Conservation (phyloP, 177 flowering plant species). For the Vitis hybrid region DNA sequence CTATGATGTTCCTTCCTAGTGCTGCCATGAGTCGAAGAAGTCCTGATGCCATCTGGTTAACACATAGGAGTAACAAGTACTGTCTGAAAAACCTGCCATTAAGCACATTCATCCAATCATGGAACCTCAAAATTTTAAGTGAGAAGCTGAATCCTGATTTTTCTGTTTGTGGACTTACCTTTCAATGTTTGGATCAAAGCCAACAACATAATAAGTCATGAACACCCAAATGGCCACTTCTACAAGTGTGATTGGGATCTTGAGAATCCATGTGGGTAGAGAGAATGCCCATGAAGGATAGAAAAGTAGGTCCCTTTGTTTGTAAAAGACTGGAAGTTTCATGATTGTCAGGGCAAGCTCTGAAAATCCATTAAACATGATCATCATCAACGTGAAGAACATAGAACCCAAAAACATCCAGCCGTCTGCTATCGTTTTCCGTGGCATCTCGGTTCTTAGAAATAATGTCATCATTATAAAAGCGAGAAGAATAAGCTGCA, state of each 20-base stretch:
- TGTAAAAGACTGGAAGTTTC: slow-evolving; percentile 80
- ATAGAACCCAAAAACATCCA: slow-evolving; percentile 60
- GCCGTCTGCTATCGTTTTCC: slow-evolving; percentile 37
- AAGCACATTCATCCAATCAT: background rate
- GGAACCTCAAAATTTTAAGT: background rate
- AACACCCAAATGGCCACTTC: slow-evolving; percentile 64
- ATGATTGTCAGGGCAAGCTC: slow-evolving; percentile 60
- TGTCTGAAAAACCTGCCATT: slow-evolving; percentile 51
- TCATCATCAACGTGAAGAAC: slow-evolving; percentile 42
- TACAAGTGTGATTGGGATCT: slow-evolving; percentile 60
- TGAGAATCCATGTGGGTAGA: slow-evolving; percentile 71
- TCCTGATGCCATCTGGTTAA: slow-evolving; percentile 53
- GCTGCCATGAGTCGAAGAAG: slow-evolving; percentile 46
- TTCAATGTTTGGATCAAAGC: slow-evolving; percentile 61
- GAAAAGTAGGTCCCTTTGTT: slow-evolving; percentile 78
- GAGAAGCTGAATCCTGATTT: background rate
- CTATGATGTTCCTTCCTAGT: slow-evolving; percentile 48
- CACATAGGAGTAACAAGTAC: slow-evolving; percentile 35
- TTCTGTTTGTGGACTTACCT: slow-evolving; percentile 30
- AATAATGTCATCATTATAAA: slow-evolving; percentile 46
- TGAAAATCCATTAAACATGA: slow-evolving; percentile 67
- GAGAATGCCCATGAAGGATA: slow-evolving; percentile 79
- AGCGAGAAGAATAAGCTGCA: slow-evolving; percentile 39
- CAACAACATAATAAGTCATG: slow-evolving; percentile 66
- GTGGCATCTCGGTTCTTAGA: slow-evolving; percentile 42